A percentile compares a stretch with the other conserved stretches of the same genome.
Conservation (phyloP, 768 basidiomycete species). For the Russula sp. region DNA sequence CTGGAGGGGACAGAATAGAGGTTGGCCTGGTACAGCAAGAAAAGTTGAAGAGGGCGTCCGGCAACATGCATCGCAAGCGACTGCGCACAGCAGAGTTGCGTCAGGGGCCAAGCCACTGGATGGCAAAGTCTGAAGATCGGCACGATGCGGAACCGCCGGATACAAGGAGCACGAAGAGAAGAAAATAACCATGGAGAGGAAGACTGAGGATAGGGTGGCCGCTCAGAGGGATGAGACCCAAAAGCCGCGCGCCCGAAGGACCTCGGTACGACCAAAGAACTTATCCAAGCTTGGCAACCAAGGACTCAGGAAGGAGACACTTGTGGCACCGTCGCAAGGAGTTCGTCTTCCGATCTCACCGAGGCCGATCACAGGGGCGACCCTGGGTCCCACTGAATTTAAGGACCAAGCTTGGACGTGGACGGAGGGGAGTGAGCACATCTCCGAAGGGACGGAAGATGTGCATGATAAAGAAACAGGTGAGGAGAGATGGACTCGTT, state of each 20-base stretch:
- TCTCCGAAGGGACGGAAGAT: background rate
- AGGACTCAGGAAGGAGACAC: background rate
- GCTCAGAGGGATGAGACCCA: background rate
- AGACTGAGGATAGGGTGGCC: background rate
- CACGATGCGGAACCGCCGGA: background rate
- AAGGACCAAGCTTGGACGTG: background rate
- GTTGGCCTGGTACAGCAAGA: background rate
- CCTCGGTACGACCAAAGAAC: rapidly evolving
- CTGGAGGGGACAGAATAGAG: too few relatives aligned
- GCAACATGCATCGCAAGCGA: background rate
- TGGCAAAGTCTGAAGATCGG: too few relatives aligned
- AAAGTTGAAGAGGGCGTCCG: background rate
- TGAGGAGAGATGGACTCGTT: background rate
- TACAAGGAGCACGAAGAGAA: too few relatives aligned
- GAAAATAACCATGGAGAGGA: too few relatives aligned
- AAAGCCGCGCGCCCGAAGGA: background rate
- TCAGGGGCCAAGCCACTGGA: too few relatives aligned
- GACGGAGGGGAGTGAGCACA: background rate
- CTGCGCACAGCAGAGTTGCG: too few relatives aligned
- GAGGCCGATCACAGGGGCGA: background rate
- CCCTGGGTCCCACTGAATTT: background rate
- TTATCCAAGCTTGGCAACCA: slow-evolving; percentile 1
- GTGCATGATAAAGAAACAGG: background rate
- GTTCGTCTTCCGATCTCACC: background rate
- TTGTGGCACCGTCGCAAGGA: slow-evolving; percentile 2